Conservation (phyloP, 805 yeast species). For the Gaillardinia entomophila region DNA sequence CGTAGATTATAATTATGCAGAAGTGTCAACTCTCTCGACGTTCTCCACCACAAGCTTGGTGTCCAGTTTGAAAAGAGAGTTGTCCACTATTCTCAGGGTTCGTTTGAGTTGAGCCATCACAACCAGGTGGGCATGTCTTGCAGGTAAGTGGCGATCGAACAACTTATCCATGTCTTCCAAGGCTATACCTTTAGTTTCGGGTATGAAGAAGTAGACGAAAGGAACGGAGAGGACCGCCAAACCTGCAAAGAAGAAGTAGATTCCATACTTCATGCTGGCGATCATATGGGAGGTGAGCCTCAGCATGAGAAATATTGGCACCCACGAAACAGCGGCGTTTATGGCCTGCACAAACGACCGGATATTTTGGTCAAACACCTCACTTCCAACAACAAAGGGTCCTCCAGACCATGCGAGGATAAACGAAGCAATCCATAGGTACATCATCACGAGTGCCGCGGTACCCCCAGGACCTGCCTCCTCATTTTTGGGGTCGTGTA, state of each 20-base stretch:
- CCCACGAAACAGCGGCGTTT: conserved; percentile 36
- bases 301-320: conserved; percentile 33
- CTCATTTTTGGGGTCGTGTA: conserved; percentile 30
- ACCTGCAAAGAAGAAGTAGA: conserved; percentile 31
- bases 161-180: conserved; percentile 22
- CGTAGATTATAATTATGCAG: no score
- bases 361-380: conserved; percentile 35
- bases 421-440: conserved; percentile 36
- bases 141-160: conserved; percentile 14
- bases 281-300: conserved; percentile 30
- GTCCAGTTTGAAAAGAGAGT: no score
- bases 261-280: conserved; percentile 28
- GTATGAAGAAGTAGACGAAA: conserved; percentile 31
- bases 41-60: no score
- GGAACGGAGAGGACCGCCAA: conserved; percentile 29
- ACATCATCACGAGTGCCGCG: conserved; percentile 36
- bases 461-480: conserved; percentile 34
- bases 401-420: conserved; percentile 37
- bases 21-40: no score
- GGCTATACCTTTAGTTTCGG: conserved; percentile 36
- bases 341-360: conserved; percentile 35
- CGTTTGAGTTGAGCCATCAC: no score
- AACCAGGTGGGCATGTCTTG: conserved; percentile 16
- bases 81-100: no score
- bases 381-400: conserved; percentile 35